Base-by-base conservation (phyloP, 257 asterid species). In the Capsicum pubescens region DNA sequence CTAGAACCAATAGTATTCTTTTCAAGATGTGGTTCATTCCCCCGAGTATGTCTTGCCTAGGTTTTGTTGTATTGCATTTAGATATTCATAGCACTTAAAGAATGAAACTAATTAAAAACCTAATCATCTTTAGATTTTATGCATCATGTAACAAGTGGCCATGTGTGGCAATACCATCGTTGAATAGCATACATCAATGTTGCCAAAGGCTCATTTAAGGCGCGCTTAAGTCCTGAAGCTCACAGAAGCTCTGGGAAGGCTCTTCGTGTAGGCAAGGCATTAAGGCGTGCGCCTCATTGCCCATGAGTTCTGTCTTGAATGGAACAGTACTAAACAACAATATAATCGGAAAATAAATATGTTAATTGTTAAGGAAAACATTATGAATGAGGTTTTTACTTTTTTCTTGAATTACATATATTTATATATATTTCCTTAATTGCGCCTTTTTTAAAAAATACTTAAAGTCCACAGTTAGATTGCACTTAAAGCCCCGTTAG, bases 71-170 rank as follows among this genome's bases (percentile, higher is more conserved):
- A 48, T 35, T 74, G 81, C 21, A 35, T 76, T 52, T 76, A 13
- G 81, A 19, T 76, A 52, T 46, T 48, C 81, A 13, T 76, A 76
- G 81, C 63, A 52, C 81, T 76, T 76, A 14, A 76, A 52, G 63
- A 52, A 76, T 50, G 63, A 13, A 21, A 52, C 13, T 50, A 52
- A 52, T 13, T 19, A 12, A 76, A 76, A 8, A 13, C 48, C 10
- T 72, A 11, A 48, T 76, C 81, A 26, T 76, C 81, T 21, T 50
- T 52, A 13, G 10, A 12, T 50, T 50, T 74, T 50, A 72, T 50
- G 44, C 61, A 50, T 32, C 61, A 15, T n/a, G 59, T 50, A 74
- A 50, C 8, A 74, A 21, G 59, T 74, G 21, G 48, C 6, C 63
- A 21, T 76, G 60, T 52, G 63, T 52, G 81, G 63, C 63, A 50